phyloP scores from a whole-genome alignment of 2,329 filamentous ascomycete genomes.

The Aspergillus vadensis region DNA sequence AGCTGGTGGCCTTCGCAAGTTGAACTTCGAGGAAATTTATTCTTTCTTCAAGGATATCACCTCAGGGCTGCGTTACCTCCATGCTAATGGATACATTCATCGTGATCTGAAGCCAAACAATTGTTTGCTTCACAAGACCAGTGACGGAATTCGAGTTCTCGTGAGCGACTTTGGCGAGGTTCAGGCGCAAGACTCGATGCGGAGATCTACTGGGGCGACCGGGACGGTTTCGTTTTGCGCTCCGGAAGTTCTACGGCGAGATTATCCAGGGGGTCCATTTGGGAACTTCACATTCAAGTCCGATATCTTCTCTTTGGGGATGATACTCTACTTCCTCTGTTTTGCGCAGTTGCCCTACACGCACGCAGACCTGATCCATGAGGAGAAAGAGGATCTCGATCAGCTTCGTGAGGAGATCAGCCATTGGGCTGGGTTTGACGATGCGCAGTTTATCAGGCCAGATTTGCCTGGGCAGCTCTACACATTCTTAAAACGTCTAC shows the following conservation, averaged over 20 bases:
- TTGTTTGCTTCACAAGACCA: slow-evolving; percentile 80
- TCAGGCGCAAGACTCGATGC: slow-evolving; percentile 75
- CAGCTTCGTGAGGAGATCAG: slow-evolving; percentile 81
- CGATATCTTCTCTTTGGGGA: slow-evolving; percentile 95
- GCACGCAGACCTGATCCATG: slow-evolving; percentile 79
- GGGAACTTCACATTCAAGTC: slow-evolving; percentile 97
- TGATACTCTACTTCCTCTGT: slow-evolving; percentile 98
- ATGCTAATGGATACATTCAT: slow-evolving; percentile 90
- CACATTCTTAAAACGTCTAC: slow-evolving; percentile 74
- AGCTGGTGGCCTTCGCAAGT: slow-evolving; percentile 54
- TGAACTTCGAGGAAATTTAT: slow-evolving; percentile 89
- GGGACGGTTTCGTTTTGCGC: slow-evolving; percentile 98
- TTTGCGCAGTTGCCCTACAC: slow-evolving; percentile 85
- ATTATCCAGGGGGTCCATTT: slow-evolving; percentile 65
- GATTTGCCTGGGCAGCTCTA: slow-evolving; percentile 88
- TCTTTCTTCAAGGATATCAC: slow-evolving; percentile 96
- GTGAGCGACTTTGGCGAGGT: slow-evolving; percentile 99
- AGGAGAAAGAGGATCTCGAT: slow-evolving; percentile 91
- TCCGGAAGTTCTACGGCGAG: slow-evolving; percentile 80
- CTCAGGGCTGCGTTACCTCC: slow-evolving; percentile 84
- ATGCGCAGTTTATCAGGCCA: slow-evolving; percentile 70
- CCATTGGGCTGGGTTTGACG: slow-evolving; percentile 82
- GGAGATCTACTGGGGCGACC: slow-evolving; percentile 90
- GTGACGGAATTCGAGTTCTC: slow-evolving; percentile 71
- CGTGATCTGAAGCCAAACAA: slow-evolving; percentile 96